Evolutionary conservation across 306 rosid species (phyloP), one percentile per base, ranked within the genome.

Genomic region (Cicer yamashitae): DNA sequence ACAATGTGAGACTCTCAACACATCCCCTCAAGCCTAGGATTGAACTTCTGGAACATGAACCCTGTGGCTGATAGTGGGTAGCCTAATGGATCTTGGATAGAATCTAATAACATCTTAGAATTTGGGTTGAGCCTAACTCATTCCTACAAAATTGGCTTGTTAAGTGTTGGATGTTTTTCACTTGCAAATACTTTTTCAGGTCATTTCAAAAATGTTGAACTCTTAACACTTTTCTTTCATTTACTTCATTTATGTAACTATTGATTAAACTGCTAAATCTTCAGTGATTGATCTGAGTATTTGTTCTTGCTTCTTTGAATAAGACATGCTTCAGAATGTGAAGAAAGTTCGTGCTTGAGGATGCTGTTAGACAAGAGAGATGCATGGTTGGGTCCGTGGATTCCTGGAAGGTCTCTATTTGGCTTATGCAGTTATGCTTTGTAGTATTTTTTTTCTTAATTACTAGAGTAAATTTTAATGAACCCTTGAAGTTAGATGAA

Each of bases 361-460:
- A 82, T 80, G 84, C 87, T 94, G 83, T 84, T 91, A 82, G 97
- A 94, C 85, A 94, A 87, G 85, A 87, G 97, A 86, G 98, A 94
- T 85, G 96, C 98, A 66, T 94, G 97, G 97, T 82, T 94, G 91
- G 98, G 98, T 80, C 98, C 98, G 73, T 94, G 98, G 98, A 87
- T 89, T 81, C 98, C 98, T 68, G 98, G 98, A 87, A 94, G 98
- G 98, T 94, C 60, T 74, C 44, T 81, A 59, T 53, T 74, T 64
- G 56, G 17, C 73, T 76, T 74, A 62, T 80, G 20, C 78, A 53
- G 63, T 75, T 67, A n/a, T 58, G 45, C 70, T 45, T 64, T 37
- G 9, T 50, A 11, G 10, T 60, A 34, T 80, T 13, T 62, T 10
- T 53, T 54, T 52, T 50, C 73, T 54, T 62, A 67, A 58, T 65